Conservation (phyloP, 1,139 yeast genomes). For the Magnusiomyces starmeri region DNA sequence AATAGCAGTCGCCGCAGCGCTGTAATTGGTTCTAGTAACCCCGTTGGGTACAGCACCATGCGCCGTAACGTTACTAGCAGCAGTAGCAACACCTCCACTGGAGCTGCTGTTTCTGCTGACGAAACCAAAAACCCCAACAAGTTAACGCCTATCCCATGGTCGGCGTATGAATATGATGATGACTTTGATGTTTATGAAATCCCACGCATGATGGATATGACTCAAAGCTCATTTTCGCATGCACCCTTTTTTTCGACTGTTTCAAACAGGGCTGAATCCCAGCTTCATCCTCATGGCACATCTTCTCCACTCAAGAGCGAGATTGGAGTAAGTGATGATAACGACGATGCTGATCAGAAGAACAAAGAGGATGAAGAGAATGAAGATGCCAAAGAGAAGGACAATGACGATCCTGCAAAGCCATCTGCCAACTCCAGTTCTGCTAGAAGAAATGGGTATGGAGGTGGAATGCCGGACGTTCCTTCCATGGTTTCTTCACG, state of each 20-base stretch:
- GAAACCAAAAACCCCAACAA: not conserved
- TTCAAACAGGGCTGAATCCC: not conserved
- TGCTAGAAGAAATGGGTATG: too few relatives aligned
- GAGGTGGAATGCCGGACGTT: not conserved
- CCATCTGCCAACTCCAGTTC: too few relatives aligned
- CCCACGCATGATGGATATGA: not conserved
- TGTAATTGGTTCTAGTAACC: not conserved
- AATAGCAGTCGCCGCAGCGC: constrained; percentile 6
- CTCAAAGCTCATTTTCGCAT: not conserved
- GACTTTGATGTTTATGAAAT: constrained; percentile 5
- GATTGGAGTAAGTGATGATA: not conserved
- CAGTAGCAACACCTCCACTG: not conserved
- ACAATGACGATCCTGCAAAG: not conserved
- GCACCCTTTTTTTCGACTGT: not conserved
- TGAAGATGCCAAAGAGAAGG: not conserved
- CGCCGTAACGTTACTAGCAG: not conserved
- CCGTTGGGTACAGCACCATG: not conserved
- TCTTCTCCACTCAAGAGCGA: constrained; percentile 1
- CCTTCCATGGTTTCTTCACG: not conserved
- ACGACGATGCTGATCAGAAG: not conserved
- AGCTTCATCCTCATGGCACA: not conserved
- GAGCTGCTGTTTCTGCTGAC: not conserved
- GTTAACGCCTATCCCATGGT: not conserved
- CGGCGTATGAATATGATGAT: not conserved
- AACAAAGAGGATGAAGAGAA: not conserved